Base-by-base conservation (phyloP, 805 yeast genomes). In the Candida khao-thaluensis region DNA sequence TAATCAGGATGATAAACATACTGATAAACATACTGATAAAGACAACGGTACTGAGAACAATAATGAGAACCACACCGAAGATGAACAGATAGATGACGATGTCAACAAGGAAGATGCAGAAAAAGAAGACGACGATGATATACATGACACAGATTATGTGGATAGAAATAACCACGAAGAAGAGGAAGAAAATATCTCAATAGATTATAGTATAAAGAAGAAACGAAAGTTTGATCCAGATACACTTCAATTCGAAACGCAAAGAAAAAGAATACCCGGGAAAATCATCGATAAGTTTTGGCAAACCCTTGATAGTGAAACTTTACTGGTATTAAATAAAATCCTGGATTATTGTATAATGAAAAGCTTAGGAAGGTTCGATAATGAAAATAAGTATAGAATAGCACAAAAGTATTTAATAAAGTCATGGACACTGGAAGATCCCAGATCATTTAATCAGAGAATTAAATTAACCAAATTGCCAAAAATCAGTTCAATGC, bases 231-330 rank as follows among this genome's bases (percentile, higher is more conserved):
- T 45, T 18, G 47, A 48, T 30, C 49, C 47, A 3, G 48, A 42
- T 14, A 37, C 40, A 12, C 26, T 40, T n/a, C 40, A 41, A 16
- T 25, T 16, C 37, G 43, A 37, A 32, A 35, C 40, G 20, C 46
- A 26, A 43, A 43, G 25, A 41, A 44, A 28, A 40, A 41, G 32
- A 28, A 45, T 62, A 2, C 46, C 62, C 5, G 60, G 58, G 2
- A 55, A 48, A 26, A 14, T 56, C 3, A 59, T 62, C 9, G 64
- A 60, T 17, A 43, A 43, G 24, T 47, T 56, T 12, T 64, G 69
- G 69, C 57, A 55, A 36, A 57, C 60, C 1, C 37, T 64, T 11
- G 56, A 53, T 26, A 29, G 38, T 3, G 26, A 37, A 3, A 41
- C 49, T 1, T 9, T 43, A 5, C 33, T 30, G 11, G 52, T 59